These are phyloP conservation scores for Geosmithia putterillii DNA, from an alignment of 2,329 filamentous ascomycete genomes.

Conservation along the genomic window DNA sequence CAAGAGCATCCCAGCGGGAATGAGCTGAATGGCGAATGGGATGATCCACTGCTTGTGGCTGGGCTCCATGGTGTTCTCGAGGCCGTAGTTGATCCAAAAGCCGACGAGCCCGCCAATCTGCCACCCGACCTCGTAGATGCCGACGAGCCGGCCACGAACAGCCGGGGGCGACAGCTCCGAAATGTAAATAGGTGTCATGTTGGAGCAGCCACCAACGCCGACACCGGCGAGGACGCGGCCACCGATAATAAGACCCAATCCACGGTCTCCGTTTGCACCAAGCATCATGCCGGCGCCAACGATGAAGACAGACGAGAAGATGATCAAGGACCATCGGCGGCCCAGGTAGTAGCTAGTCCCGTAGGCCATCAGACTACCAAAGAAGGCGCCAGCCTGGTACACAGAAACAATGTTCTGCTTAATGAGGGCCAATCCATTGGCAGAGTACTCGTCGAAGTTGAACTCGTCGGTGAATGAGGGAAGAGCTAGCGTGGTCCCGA, in stretches of 20 bases:
- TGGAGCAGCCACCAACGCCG: constrained; percentile 50
- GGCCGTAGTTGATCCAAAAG: constrained; percentile 55
- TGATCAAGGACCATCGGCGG: constrained; percentile 49
- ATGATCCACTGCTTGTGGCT: constrained; percentile 48
- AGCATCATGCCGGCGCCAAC: constrained; percentile 64
- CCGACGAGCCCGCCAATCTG: constrained; percentile 52
- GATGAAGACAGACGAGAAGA: constrained; percentile 52
- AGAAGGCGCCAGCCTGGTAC: constrained; percentile 77
- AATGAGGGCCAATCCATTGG: constrained; percentile 39
- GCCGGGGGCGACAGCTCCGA: constrained; percentile 49
- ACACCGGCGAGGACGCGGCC: constrained; percentile 52
- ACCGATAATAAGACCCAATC: constrained; percentile 47
- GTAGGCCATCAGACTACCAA: constrained; percentile 62
- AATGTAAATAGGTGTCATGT: constrained; percentile 52
- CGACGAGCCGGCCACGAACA: constrained; percentile 51
- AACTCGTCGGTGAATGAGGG: constrained; percentile 44
- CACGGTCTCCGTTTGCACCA: constrained; percentile 40
- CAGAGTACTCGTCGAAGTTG: constrained; percentile 37
- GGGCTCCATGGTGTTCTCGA: constrained; percentile 34
- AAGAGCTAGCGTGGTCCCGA: constrained; percentile 10
- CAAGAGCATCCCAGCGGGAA: constrained; percentile 49
- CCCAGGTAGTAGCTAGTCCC: constrained; percentile 54
- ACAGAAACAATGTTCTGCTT: constrained; percentile 69
- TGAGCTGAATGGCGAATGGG: constrained; percentile 54
- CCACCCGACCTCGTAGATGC: constrained; percentile 55